Evolutionary conservation across 805 yeast genomes (phyloP), one percentile per base, ranked within the genome.

Genomic region (Saitoella complicata): DNA sequence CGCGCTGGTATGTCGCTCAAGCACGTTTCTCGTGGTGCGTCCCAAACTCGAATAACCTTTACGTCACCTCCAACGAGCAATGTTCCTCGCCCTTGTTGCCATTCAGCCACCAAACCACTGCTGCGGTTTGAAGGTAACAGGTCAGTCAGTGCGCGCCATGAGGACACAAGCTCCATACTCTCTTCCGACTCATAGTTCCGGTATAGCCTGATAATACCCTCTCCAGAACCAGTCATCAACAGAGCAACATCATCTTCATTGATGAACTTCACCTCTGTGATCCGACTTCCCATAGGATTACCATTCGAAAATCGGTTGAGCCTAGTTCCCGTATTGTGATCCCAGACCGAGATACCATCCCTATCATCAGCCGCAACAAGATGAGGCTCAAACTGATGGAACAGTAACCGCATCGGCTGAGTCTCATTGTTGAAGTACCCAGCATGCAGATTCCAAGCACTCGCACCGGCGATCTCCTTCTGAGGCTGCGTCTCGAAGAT

Each of bases 31-130:
- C 95, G 68, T 8, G 95, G 91, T 0, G 97, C 97, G 63, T 91
- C 97, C 98, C 98, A 91, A 1, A 87, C 69, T 46, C 94, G 68
- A 45, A 91, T 84, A 29, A 86, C 78, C 54, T 87, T 83, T 6
- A 84, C 94, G 65, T 91, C 97, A 40, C 98, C 98, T 37, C 95
- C 86, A 1, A 83, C 95, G 44, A 88, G 65, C 36, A 91, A 65
- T 0, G 94, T 75, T 0, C 98, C 98, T 48, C 95, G 68, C 39
- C 91, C 80, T 57, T 91, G 98, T 60, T 88, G 97, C 98, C 98
- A 91, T 53, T 91, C 97, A 7, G 87, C 76, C 12, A 85, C 71
- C 43, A 88, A 65, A 3, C 95, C 95, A 10, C 84, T 75, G 31
- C 86, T 78, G 54, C 83, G 71, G 30, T 88, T 82, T 0, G 94